Conservation (phyloP, 2,329 filamentous ascomycete genomes). For the Domatiomyces catenatus region DNA sequence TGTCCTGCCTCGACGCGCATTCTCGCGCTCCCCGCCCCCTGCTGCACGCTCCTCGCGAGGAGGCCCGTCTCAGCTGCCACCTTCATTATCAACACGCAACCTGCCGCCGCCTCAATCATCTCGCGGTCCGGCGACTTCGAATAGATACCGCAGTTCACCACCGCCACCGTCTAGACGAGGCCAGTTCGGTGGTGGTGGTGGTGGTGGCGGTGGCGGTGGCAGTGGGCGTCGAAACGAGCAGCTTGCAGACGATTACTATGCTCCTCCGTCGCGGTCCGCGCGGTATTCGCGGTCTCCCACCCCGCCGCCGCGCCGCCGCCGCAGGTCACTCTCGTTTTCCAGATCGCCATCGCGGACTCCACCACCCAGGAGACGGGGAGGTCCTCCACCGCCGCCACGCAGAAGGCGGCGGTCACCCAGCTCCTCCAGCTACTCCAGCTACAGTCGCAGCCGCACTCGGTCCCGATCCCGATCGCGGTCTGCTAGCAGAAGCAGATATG, state of each 20-base stretch:
- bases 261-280: constrained; percentile 36
- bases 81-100: background rate
- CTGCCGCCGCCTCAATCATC: constrained; percentile 11
- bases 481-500: constrained; percentile 32
- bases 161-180: constrained; percentile 20
- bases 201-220: constrained; percentile 8
- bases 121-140: constrained; percentile 5
- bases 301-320: constrained; percentile 22
- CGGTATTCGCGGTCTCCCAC: constrained; percentile 26
- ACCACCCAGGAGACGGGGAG: constrained; percentile 21
- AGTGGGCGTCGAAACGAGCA: constrained; percentile 26
- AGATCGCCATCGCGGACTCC: constrained; percentile 29
- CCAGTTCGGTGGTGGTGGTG: constrained; percentile 23
- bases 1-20: constrained; percentile 66
- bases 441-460: constrained; percentile 36
- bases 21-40: constrained; percentile 63
- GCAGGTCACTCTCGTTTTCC: constrained; percentile 23
- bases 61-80: constrained; percentile 21
- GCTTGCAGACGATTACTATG: constrained; percentile 35
- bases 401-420: constrained; percentile 43
- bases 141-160: constrained; percentile 22
- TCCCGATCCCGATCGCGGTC: constrained; percentile 37
- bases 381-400: constrained; percentile 22
- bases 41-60: constrained; percentile 38
- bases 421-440: constrained; percentile 47